phyloP scores from a whole-genome alignment of 345 rosid species.

The Syzygium aromaticum region DNA sequence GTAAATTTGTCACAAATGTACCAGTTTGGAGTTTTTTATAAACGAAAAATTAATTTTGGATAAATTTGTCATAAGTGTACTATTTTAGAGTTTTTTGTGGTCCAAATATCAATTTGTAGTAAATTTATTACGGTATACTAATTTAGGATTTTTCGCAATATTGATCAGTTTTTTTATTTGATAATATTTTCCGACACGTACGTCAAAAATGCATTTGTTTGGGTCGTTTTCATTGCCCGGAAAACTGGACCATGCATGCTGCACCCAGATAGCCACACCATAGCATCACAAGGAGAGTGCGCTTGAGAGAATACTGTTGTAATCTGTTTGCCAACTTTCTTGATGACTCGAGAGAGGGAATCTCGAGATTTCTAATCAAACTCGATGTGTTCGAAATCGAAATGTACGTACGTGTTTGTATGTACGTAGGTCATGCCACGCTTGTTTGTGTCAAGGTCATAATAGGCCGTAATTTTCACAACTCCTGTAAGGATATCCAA shows the following conservation, averaged over 20 bases:
- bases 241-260: not conserved
- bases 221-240: not conserved
- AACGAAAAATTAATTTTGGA: too few species aligned
- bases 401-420: not conserved
- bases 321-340: not conserved
- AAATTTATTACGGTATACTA: too few species aligned
- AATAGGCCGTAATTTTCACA: not conserved
- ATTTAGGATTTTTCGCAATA: too few species aligned
- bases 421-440: not conserved
- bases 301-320: not conserved
- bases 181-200: not conserved
- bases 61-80: too few species aligned
- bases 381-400: not conserved
- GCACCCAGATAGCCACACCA: not conserved
- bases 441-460: not conserved
- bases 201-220: not conserved
- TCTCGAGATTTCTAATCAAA: not conserved
- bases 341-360: not conserved
- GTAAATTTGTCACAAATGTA: too few species aligned
- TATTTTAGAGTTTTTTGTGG: rapidly evolving
- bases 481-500: not conserved
- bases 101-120: too few species aligned
- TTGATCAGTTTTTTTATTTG: not conserved
- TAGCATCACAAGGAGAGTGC: not conserved
- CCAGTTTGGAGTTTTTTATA: too few species aligned